Evolutionary conservation across 2,329 filamentous ascomycete genomes (phyloP).

Genomic region (Chaetomiaceae sp.): DNA sequence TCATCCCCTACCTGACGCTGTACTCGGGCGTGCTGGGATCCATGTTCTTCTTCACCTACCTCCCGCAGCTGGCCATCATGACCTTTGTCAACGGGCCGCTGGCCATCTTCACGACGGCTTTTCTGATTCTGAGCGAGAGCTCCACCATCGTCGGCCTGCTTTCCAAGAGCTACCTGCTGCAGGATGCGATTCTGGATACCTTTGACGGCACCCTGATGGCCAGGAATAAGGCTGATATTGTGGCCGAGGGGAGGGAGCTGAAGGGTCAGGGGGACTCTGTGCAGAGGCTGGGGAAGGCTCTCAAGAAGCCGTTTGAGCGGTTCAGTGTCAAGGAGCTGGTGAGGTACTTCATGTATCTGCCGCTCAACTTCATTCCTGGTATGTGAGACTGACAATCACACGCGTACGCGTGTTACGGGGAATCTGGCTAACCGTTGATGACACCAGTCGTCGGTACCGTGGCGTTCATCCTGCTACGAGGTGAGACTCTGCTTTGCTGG

Average conservation of each 20-base stretch:
- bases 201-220: slow-evolving; percentile 71
- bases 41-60: slow-evolving; percentile 87
- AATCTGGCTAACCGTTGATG: slow-evolving; percentile 5
- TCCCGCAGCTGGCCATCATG: slow-evolving; percentile 77
- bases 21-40: slow-evolving; percentile 66
- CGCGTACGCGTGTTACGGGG: not conserved
- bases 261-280: slow-evolving; percentile 57
- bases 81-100: slow-evolving; percentile 81
- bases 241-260: slow-evolving; percentile 70
- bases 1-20: slow-evolving; percentile 61
- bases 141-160: slow-evolving; percentile 54
- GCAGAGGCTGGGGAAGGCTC: slow-evolving; percentile 50
- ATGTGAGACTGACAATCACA: slow-evolving; percentile 17
- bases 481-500: slow-evolving; percentile 32
- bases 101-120: slow-evolving; percentile 66
- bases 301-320: slow-evolving; percentile 54
- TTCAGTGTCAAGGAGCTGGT: slow-evolving; percentile 62
- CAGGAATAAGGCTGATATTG: slow-evolving; percentile 52
- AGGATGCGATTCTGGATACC: slow-evolving; percentile 79
- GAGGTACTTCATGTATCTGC: slow-evolving; percentile 78
- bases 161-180: slow-evolving; percentile 68
- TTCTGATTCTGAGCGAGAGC: slow-evolving; percentile 63
- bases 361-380: slow-evolving; percentile 83
- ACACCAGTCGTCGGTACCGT: slow-evolving; percentile 69
- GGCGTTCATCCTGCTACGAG: slow-evolving; percentile 75